Conservation (phyloP, 306 rosid genomes). For the Cucurbita maxima region DNA sequence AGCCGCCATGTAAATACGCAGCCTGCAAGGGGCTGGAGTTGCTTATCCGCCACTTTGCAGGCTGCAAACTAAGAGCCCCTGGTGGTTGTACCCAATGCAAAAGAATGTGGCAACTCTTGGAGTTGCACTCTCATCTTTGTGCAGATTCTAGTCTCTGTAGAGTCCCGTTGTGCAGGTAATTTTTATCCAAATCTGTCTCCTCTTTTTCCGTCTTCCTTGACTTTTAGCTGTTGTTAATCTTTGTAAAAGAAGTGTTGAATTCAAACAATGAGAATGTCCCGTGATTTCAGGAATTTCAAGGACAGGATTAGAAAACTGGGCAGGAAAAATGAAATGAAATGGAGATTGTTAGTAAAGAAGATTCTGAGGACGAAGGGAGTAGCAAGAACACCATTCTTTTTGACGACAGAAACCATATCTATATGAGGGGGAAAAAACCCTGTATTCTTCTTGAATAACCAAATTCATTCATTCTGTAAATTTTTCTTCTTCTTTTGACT, state of each 20-base stretch:
- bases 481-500: not conserved
- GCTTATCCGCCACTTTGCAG: conserved; percentile 91
- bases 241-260: not conserved
- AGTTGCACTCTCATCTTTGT: conserved; percentile 73
- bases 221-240: not conserved
- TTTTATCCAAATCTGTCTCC: not conserved
- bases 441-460: not conserved
- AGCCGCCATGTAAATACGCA: conserved; percentile 47
- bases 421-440: conserved; percentile 1
- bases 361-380: conserved; percentile 50
- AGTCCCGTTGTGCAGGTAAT: conserved; percentile 85
- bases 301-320: conserved; percentile 40
- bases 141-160: conserved; percentile 41
- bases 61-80: conserved; percentile 63
- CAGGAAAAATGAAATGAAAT: conserved; percentile 74
- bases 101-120: conserved; percentile 95
- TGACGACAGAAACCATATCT: conserved; percentile 12
- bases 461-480: not conserved
- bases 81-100: conserved; percentile 86
- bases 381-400: conserved; percentile 33
- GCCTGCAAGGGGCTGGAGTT: conserved; percentile 79
- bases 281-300: conserved; percentile 63
- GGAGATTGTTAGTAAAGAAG: conserved; percentile 60
- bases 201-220: not conserved
- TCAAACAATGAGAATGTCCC: not conserved